Conservation (phyloP, 768 basidiomycete species). For the Leccinum disarticulatum region DNA sequence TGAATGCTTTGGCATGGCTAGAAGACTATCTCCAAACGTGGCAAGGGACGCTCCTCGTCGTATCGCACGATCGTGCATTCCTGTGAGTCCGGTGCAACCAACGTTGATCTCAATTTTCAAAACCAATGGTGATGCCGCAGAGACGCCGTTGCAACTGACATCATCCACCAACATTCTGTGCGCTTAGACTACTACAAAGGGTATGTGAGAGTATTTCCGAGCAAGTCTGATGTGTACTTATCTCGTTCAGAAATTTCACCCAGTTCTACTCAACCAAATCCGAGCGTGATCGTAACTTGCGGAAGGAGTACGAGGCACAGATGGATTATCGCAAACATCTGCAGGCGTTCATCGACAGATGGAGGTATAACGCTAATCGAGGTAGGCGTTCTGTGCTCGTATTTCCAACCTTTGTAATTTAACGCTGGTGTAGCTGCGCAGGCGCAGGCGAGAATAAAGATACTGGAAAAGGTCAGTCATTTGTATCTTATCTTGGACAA, state of each 20-base stretch:
- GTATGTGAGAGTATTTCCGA: slow-evolving; percentile 34
- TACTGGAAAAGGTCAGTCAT: slow-evolving; percentile 64
- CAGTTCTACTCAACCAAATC: slow-evolving; percentile 99
- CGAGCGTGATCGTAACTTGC: slow-evolving; percentile 87
- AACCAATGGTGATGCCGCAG: slow-evolving; percentile 35
- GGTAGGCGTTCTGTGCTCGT: slow-evolving; percentile 40
- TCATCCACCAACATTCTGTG: slow-evolving; percentile 92
- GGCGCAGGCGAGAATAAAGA: slow-evolving; percentile 78
- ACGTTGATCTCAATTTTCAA: neutral
- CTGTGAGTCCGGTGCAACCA: slow-evolving; percentile 46
- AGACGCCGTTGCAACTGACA: slow-evolving; percentile 96
- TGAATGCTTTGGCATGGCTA: slow-evolving; percentile 96
- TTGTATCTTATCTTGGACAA: neutral
- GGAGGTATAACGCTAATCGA: slow-evolving; percentile 97
- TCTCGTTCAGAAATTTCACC: slow-evolving; percentile 76
- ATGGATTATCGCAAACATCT: slow-evolving; percentile 93
- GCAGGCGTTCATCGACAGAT: slow-evolving; percentile 97
- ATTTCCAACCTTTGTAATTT: neutral
- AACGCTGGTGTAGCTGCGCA: slow-evolving; percentile 63
- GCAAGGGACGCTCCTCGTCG: slow-evolving; percentile 88
- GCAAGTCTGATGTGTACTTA: neutral
- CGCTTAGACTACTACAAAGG: slow-evolving; percentile 98
- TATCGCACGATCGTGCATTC: slow-evolving; percentile 98
- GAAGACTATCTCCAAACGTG: slow-evolving; percentile 98
- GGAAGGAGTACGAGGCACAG: slow-evolving; percentile 95